Evolutionary conservation across 208 protist genomes (phyloP).

Genomic region (Leishmania major): DNA sequence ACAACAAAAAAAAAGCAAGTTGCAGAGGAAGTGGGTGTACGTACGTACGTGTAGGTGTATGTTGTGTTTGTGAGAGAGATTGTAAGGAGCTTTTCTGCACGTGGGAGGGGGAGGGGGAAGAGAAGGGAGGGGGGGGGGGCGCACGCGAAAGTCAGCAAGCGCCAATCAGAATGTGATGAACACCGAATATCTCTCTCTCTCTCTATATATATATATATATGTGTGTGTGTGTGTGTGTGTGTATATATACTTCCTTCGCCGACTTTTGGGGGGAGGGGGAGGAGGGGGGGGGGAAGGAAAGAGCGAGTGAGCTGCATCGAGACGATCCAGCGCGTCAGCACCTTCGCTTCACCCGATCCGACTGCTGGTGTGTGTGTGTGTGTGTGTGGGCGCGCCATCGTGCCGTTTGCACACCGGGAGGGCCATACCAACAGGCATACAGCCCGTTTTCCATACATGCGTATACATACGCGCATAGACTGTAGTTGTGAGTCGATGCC

Average conservation of each 20-base stretch:
- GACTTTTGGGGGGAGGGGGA: background rate
- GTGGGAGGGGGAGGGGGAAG: no score
- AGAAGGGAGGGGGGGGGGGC: no score
- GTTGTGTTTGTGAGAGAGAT: no score
- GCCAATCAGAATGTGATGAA: background rate
- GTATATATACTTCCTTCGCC: no score
- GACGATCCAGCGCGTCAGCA: background rate
- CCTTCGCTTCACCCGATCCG: background rate
- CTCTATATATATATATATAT: background rate
- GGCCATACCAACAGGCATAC: no score
- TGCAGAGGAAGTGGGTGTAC: background rate
- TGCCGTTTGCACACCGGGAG: no score
- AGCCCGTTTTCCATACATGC: background rate
- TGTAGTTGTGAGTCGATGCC: no score
- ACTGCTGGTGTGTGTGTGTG: background rate
- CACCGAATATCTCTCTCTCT: background rate
- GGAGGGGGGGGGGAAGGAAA: background rate
- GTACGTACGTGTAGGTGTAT: background rate
- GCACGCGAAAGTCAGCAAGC: background rate
- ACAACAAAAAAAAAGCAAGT: background rate
- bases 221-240: fast-evolving
- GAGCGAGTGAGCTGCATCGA: background rate
- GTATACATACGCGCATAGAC: background rate
- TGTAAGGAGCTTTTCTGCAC: background rate
- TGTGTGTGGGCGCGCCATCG: no score